Conservation (phyloP, 257 asterid species). For the Petrea volubilis region DNA sequence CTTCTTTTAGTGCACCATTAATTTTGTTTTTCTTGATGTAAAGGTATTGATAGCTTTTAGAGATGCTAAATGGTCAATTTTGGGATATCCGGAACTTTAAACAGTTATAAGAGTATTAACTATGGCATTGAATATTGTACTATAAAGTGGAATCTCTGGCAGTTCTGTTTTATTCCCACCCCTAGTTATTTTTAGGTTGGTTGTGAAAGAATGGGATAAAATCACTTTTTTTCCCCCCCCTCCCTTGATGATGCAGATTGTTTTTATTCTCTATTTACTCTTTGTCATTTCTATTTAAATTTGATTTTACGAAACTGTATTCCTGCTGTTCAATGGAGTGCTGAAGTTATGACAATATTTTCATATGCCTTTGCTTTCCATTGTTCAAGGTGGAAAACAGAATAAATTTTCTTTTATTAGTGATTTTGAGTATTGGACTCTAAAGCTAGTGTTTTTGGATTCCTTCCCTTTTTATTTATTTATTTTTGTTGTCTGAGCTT, state of each 20-base stretch:
- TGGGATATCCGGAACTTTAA: not conserved
- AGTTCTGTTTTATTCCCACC: not conserved
- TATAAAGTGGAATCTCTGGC: not conserved
- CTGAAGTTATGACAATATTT: not conserved
- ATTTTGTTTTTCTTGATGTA: conserved; percentile 4
- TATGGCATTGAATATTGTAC: not conserved
- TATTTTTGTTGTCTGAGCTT: too few relatives aligned
- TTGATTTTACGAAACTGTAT: not conserved
- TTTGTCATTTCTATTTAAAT: not conserved
- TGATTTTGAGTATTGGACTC: not conserved
- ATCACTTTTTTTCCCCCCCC: too few relatives aligned
- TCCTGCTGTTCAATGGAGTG: not conserved
- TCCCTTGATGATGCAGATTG: too few relatives aligned
- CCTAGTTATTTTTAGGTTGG: not conserved
- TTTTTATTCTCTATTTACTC: not conserved
- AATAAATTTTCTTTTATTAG: not conserved
- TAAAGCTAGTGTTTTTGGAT: not conserved
- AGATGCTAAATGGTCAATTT: not conserved
- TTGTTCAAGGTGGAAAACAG: not conserved
- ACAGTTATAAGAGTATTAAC: not conserved
- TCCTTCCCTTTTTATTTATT: not conserved
- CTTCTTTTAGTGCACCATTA: not conserved
- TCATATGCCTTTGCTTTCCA: not conserved
- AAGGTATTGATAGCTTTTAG: not conserved
- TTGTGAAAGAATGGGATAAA: not conserved